phyloP scores from a whole-genome alignment of 768 basidiomycete genomes.

The Trametes gibbosa region DNA sequence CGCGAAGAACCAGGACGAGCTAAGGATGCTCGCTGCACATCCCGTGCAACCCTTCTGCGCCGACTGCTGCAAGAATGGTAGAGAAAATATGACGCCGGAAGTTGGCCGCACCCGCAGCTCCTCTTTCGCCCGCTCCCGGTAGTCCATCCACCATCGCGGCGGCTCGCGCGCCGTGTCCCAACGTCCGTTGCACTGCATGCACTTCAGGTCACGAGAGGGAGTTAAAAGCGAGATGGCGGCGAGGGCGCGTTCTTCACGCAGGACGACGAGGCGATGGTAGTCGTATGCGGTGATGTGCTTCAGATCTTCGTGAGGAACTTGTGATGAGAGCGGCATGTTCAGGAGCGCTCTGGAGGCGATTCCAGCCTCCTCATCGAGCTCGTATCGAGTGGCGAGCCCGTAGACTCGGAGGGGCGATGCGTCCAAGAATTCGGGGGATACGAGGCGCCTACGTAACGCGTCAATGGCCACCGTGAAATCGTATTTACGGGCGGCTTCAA shows the following conservation, averaged over 20 bases:
- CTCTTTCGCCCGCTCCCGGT: slow-evolving; percentile 51
- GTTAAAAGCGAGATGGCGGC: slow-evolving; percentile 49
- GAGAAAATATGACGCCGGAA: slow-evolving; percentile 56
- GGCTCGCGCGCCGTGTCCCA: slow-evolving; percentile 42
- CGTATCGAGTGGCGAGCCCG: slow-evolving; percentile 65
- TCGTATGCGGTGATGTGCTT: slow-evolving; percentile 65
- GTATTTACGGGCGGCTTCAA: slow-evolving; percentile 62
- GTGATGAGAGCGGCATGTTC: slow-evolving; percentile 48
- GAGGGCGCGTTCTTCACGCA: slow-evolving; percentile 53
- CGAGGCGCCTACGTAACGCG: slow-evolving; percentile 49
- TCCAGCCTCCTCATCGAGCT: slow-evolving; percentile 60
- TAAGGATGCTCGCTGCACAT: slow-evolving; percentile 66
- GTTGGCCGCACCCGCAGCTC: slow-evolving; percentile 58
- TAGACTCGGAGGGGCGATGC: slow-evolving; percentile 59
- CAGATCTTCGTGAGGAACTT: slow-evolving; percentile 59
- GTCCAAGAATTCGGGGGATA: slow-evolving; percentile 47
- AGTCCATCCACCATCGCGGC: slow-evolving; percentile 72
- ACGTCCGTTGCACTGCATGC: slow-evolving; percentile 65
- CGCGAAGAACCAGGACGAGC: slow-evolving; percentile 55
- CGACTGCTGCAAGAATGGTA: slow-evolving; percentile 55
- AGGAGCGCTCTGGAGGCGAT: slow-evolving; percentile 62
- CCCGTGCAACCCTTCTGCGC: slow-evolving; percentile 52
- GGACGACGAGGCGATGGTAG: slow-evolving; percentile 60
- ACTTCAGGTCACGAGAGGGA: slow-evolving; percentile 50
- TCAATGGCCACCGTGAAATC: slow-evolving; percentile 49